phyloP scores from a whole-genome alignment of 768 basidiomycete genomes.

The Mrakia blollopis region DNA sequence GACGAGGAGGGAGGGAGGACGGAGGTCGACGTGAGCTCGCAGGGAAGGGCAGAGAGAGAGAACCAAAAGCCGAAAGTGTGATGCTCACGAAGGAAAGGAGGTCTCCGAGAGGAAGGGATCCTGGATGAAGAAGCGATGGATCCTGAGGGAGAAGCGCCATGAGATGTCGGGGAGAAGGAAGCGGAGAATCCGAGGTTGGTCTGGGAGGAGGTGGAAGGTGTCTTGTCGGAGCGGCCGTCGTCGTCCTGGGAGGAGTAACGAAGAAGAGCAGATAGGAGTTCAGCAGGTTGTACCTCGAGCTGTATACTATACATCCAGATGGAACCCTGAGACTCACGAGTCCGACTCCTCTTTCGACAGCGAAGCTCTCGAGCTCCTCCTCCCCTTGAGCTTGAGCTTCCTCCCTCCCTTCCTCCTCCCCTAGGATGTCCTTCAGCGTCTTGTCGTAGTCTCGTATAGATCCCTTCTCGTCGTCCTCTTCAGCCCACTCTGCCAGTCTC shows the following conservation, averaged over 20 bases:
- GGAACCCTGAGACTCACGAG: neutral
- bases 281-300: neutral
- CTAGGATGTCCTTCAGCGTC: constrained; percentile 29
- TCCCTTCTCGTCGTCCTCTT: constrained; percentile 18
- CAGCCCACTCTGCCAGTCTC: constrained; percentile 27
- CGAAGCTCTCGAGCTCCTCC: constrained; percentile 30
- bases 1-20: constrained; percentile 21
- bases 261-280: neutral
- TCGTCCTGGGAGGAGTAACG: neutral
- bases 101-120: constrained; percentile 28
- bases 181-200: constrained; percentile 13
- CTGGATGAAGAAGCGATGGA: constrained; percentile 32
- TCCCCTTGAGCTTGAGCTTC: constrained; percentile 26
- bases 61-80: neutral
- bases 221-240: constrained; percentile 26
- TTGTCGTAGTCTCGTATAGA: constrained; percentile 8
- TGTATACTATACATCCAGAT: too few species aligned
- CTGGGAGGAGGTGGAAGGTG: constrained; percentile 27
- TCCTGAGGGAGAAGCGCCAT: constrained; percentile 16
- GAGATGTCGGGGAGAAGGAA: constrained; percentile 19
- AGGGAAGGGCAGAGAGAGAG: neutral
- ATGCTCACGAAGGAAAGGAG: constrained; percentile 27
- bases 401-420: constrained; percentile 7
- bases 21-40: constrained; percentile 7
- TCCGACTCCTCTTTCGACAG: neutral